Percentiles rank a stretch among this genome's conserved stretches.
Conservation (phyloP, 352 stramenopile genomes). For the Pythium pyrilobum region DNA sequence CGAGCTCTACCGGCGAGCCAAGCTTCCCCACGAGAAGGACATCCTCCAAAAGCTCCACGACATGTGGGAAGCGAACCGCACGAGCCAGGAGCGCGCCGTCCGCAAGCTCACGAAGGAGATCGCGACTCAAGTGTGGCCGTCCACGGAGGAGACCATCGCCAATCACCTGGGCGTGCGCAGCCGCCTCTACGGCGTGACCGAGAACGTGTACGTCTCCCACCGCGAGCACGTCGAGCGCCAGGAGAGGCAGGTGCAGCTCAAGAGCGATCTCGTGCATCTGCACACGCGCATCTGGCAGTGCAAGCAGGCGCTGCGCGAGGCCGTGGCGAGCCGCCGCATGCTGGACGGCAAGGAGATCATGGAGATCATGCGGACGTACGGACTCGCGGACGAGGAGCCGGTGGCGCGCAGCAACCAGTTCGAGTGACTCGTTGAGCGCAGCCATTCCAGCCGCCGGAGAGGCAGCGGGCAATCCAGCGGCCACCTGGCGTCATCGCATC, state of each 20-base stretch:
- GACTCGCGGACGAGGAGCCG: constrained; percentile 13
- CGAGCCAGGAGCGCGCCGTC: constrained; percentile 38
- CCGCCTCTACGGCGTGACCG: constrained; percentile 62
- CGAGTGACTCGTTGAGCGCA: constrained; percentile 1
- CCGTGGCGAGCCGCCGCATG: constrained; percentile 35
- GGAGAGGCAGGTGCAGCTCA: constrained; percentile 27
- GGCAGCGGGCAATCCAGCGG: too few relatives aligned
- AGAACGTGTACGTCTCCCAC: constrained; percentile 63
- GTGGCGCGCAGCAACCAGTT: constrained; percentile 23
- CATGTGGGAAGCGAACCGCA: constrained; percentile 43
- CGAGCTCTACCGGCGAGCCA: constrained; percentile 52
- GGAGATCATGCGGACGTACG: constrained; percentile 38
- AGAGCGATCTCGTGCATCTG: constrained; percentile 28
- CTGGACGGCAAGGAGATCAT: constrained; percentile 50
- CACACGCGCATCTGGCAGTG: constrained; percentile 30
- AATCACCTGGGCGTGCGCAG: constrained; percentile 35
- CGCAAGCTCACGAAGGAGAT: constrained; percentile 41
- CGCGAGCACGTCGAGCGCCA: constrained; percentile 34
- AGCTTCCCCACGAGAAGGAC: constrained; percentile 37
- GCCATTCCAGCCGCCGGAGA: too few relatives aligned
- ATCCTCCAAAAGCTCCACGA: constrained; percentile 35
- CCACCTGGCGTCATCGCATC: too few relatives aligned
- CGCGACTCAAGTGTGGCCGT: constrained; percentile 19
- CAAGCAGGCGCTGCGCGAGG: constrained; percentile 35
- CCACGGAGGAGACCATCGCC: constrained; percentile 32